phyloP scores from a whole-genome alignment of 352 stramenopile species.

The Phytophthora hibernalis region DNA sequence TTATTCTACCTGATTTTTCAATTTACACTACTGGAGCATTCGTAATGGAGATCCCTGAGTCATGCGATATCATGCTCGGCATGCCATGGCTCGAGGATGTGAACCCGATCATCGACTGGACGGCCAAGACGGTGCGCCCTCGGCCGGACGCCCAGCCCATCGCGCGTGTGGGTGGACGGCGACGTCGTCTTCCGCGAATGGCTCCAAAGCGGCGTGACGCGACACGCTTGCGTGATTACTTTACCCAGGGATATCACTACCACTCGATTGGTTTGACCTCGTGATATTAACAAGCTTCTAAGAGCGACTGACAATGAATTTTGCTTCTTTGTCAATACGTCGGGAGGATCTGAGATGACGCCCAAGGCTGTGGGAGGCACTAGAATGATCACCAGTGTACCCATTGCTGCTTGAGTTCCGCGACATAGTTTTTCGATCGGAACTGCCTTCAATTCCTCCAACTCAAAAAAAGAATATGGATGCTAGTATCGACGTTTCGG shows the following conservation, averaged over 20 bases:
- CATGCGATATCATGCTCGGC: constrained; percentile 11
- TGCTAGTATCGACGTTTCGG: constrained; percentile 3
- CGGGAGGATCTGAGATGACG: background rate
- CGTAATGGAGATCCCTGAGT: constrained; percentile 20
- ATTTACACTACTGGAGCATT: constrained; percentile 13
- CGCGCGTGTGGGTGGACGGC: background rate
- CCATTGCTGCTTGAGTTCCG: background rate
- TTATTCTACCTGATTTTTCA: constrained; percentile 4
- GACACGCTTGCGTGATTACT: background rate
- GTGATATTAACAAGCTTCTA: background rate
- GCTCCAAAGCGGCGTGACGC: background rate
- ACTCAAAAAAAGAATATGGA: too few species aligned
- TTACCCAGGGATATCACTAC: background rate
- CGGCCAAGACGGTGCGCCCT: background rate
- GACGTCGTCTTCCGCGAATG: background rate
- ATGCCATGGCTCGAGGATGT: constrained; percentile 21
- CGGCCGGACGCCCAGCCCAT: background rate
- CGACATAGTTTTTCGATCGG: constrained; percentile 3
- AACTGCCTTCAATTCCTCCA: too few species aligned
- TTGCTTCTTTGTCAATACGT: background rate
- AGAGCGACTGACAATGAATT: background rate
- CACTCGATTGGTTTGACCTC: background rate
- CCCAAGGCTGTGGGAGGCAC: background rate
- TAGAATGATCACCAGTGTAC: constrained; percentile 3
- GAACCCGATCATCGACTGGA: constrained; percentile 14